Percentiles rank a stretch among this genome's conserved stretches.
Evolutionary conservation across 495 filamentous ascomycete species (phyloP).

Genomic region (Bombardia bombarda): DNA sequence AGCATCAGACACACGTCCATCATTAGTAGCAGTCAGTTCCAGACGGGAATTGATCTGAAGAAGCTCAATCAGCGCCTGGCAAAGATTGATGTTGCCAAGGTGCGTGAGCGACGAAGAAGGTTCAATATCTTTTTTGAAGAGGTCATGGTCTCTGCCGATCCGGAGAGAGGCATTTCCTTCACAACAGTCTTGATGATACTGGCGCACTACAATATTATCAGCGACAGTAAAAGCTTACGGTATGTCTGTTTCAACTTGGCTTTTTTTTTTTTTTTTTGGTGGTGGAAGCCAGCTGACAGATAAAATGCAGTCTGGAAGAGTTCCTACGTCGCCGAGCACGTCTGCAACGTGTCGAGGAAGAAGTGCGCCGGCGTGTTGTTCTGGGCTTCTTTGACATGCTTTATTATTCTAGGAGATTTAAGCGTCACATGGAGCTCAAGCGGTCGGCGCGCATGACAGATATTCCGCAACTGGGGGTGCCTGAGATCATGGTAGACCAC

Average conservation of each 20-base stretch:
- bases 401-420: constrained; percentile 78
- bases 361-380: constrained; percentile 79
- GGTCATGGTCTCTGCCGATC: constrained; percentile 86
- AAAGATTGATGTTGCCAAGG: constrained; percentile 64
- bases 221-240: constrained; percentile 89
- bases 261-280: background rate
- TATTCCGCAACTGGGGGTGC: constrained; percentile 74
- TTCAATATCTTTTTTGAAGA: constrained; percentile 96
- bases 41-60: constrained; percentile 66
- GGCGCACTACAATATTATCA: constrained; percentile 98
- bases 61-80: constrained; percentile 67
- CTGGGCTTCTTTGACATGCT: constrained; percentile 94
- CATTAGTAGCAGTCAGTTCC: constrained; percentile 31
- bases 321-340: constrained; percentile 86
- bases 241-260: constrained; percentile 22
- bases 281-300: constrained; percentile 1
- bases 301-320: constrained; percentile 64
- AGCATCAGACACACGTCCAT: constrained; percentile 48
- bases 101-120: constrained; percentile 61
- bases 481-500: constrained; percentile 83
- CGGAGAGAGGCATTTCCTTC: constrained; percentile 81
- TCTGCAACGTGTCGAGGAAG: constrained; percentile 93
- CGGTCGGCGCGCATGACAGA: constrained; percentile 64
- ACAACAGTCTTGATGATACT: constrained; percentile 93
- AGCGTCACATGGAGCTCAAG: constrained; percentile 58